Evolutionary conservation across 2,329 filamentous ascomycete species (phyloP), one percentile per base, ranked within the genome.

Genomic region (Pleurostoma richardsiae): DNA sequence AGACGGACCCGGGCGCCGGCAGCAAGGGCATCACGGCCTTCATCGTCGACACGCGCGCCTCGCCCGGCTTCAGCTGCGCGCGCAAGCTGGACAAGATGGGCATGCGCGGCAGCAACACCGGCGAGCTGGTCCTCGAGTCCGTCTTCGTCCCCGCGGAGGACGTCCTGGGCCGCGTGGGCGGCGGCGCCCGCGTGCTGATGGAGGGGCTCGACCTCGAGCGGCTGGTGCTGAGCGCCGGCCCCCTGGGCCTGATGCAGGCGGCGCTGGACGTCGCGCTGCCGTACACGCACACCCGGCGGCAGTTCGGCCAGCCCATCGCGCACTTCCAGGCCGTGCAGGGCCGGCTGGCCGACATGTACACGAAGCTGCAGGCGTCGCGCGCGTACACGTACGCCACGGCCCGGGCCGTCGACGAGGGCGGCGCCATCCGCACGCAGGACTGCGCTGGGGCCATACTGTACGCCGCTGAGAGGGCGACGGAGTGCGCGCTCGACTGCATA

Each of bases 21-120:
- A 89, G 86, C 53, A 95, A 92, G 70, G 94, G 94, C 47, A 96
- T 99, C 65, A 96, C 92, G 1, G 92, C 92, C 6, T 96, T 97
- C 70, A 77, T 99, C 31, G 88, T 97, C 38, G 85, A 95, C 56
- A 82, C 79, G 4, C 77, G 74, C 46, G 59, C 66, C 7, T 73
- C 78, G 33, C 69, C 82, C 36, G 92, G 94, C 40, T 97, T 96
- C 73, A 86, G 83, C 52, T 91, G 90, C 58, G 83, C 90, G 5
- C 79, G 89, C 52, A 97, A 97, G 70, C 82, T 97, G 19, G 92
- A 97, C 75, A 97, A 99, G 72, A 86, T 99, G 67, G 94, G 94
- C 56, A 99, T 99, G 94, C 82, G 94, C 48, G 94, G 94, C 49
- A 94, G 88, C 56, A 96, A 96, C 69, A 97, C 94, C 0, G 94